Evolutionary conservation across 345 rosid species (phyloP), one percentile per base, ranked within the genome.

Genomic region (Pistacia integerrima): DNA sequence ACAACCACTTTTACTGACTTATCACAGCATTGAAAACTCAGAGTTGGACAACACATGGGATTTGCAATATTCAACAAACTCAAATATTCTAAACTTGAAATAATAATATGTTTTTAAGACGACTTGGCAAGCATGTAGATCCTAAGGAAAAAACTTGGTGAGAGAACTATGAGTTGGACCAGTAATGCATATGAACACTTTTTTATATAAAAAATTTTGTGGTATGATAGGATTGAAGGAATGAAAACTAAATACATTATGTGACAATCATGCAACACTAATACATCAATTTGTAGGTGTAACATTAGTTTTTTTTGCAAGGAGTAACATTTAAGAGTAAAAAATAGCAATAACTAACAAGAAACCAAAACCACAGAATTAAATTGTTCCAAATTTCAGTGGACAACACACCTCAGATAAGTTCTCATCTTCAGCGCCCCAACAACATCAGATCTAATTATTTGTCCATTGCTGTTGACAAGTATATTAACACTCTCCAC

Each of bases 361-460:
- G 54, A 44, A 35, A 30, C 61, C 28, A 66, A 10, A 52, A 65
- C 54, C 63, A 52, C 65, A 18, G 56, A 55, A 57, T 58, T 76
- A 70, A 0, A 36, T 60, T 65, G 51, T 57, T 66, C 5, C 17
- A 59, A 63, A 63, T 4, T 44, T 44, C 25, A 25, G 33, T 66
- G 13, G 77, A 44, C 46, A n/a, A 68, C 86, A 72, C 72, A 96
- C 99, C 93, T 96, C 82, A 96, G 81, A 82, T 90, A 93, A 25
- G 98, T 91, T 83, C 99, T 86, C 99, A 96, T 96, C 92, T 96
- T 96, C 84, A 96, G 78, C 16, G 98, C 99, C 76, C 98, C 99
- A 68, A 93, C 97, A 59, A 96, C 98, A 86, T 96, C 99, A 9
- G 98, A 96, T 81, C 97, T 83, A 73, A 93, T 85, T 28, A 96